Percentiles rank a stretch among this genome's conserved stretches.
phyloP scores from a whole-genome alignment of 2,329 filamentous ascomycete genomes.

The Diaporthe aspalathi region DNA sequence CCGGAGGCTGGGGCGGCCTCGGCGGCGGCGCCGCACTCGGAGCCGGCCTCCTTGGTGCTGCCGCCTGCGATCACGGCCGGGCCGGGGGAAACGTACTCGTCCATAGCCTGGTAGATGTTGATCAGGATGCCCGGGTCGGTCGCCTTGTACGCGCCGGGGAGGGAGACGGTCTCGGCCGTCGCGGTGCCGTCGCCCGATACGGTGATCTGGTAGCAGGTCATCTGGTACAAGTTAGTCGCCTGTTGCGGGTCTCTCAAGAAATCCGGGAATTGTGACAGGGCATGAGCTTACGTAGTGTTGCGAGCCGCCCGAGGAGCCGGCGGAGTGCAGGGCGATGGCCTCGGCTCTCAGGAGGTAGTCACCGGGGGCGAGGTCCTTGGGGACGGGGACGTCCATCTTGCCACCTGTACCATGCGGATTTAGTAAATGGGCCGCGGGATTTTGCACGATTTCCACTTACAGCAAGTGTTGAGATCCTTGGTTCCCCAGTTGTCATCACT shows the following conservation, averaged over 20 bases:
- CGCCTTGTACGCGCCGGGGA: conserved; percentile 58
- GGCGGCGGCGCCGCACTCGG: conserved; percentile 50
- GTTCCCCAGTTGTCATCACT: conserved; percentile 60
- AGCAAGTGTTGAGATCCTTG: conserved; percentile 54
- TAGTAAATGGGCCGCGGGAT: background rate
- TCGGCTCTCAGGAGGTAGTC: conserved; percentile 62
- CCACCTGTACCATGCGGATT: conserved; percentile 44
- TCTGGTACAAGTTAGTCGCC: conserved; percentile 28
- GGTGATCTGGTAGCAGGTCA: conserved; percentile 54
- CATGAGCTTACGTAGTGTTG: conserved; percentile 47
- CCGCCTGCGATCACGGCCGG: conserved; percentile 55
- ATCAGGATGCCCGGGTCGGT: conserved; percentile 59
- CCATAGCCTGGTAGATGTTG: conserved; percentile 58
- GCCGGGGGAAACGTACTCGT: conserved; percentile 56
- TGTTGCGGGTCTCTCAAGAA: no score
- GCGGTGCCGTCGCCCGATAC: conserved; percentile 46
- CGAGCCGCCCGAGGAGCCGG: conserved; percentile 48
- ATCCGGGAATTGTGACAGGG: no score
- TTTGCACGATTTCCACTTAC: background rate
- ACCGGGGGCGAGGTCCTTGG: conserved; percentile 47
- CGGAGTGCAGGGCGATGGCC: conserved; percentile 60
- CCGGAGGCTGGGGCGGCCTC: conserved; percentile 6
- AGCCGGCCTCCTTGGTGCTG: conserved; percentile 53
- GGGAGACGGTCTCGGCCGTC: conserved; percentile 48
- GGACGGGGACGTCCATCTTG: conserved; percentile 52